A percentile compares a stretch with the other conserved stretches of the same genome.
Conservation (phyloP, 75 land plant species). For the Cryptomeria japonica region DNA sequence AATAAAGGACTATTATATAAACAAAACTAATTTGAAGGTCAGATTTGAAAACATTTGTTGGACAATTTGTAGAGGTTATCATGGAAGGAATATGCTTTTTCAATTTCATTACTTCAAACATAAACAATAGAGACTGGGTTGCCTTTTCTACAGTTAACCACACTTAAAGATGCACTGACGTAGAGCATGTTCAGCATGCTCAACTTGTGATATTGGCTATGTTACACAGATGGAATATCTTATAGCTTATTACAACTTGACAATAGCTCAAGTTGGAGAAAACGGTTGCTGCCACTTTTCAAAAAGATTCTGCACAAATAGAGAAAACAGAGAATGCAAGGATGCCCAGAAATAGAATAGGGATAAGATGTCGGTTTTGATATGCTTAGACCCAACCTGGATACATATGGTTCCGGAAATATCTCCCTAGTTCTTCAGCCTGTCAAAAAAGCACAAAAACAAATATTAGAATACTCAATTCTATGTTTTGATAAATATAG, state of each 20-base stretch:
- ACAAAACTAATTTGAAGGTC: not conserved
- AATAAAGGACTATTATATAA: not conserved
- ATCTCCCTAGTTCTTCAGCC: conserved; percentile 99
- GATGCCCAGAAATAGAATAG: not conserved
- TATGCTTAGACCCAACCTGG: conserved; percentile 61
- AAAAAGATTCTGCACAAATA: not conserved
- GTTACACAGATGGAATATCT: not conserved
- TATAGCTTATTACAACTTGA: not conserved
- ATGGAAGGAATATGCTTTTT: not conserved
- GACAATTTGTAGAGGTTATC: not conserved
- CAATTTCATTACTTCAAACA: not conserved
- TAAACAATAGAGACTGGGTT: not conserved
- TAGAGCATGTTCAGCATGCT: not conserved
- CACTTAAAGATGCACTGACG: not conserved
- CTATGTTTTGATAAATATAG: not conserved
- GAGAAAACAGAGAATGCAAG: not conserved
- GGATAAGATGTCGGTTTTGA: not conserved
- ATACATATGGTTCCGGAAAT: conserved; percentile 94
- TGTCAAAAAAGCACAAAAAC: conserved; percentile 26
- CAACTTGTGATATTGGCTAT: not conserved
- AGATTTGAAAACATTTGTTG: not conserved
- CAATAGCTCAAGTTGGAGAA: not conserved
- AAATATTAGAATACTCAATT: not conserved
- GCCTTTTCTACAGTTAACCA: not conserved
- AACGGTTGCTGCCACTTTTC: not conserved